A percentile compares a stretch with the other conserved stretches of the same genome.
Evolutionary conservation across 768 basidiomycete genomes (phyloP).

Genomic region (Rhodotorula graminis): DNA sequence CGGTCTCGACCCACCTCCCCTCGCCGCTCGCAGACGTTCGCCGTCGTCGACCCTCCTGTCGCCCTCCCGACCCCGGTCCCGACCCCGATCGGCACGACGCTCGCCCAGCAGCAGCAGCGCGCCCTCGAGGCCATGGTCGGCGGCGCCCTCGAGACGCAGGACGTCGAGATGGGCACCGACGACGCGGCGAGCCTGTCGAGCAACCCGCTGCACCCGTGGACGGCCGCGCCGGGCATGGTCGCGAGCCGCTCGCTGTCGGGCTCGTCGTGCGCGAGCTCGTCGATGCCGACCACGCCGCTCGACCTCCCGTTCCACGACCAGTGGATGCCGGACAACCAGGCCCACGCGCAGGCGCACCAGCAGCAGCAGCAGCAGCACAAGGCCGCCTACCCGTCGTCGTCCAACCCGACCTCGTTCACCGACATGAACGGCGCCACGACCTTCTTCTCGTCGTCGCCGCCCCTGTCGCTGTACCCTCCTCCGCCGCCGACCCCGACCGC

Average conservation of each 20-base stretch:
- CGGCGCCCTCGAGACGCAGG: conserved; percentile 11
- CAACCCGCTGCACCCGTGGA: conserved; percentile 30
- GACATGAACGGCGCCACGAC: conserved; percentile 31
- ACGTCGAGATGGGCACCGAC: conserved; percentile 24
- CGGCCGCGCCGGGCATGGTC: not conserved
- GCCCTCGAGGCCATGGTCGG: conserved; percentile 12
- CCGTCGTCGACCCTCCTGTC: not conserved
- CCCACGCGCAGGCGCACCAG: not conserved
- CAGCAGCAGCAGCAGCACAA: not conserved
- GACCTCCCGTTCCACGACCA: conserved; percentile 24
- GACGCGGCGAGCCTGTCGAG: not conserved
- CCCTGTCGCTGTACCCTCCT: conserved; percentile 14
- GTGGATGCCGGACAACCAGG: not conserved
- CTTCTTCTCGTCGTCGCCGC: conserved; percentile 22
- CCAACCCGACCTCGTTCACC: conserved; percentile 33
- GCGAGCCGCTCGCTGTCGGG: conserved; percentile 11
- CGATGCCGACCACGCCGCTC: conserved; percentile 25
- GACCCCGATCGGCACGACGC: conserved; percentile 3
- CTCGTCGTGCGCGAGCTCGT: conserved; percentile 9
- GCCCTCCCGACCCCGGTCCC: not conserved
- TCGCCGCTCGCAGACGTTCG: not conserved
- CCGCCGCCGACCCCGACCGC: not conserved
- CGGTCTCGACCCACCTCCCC: not conserved
- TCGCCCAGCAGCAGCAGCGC: conserved; percentile 20
- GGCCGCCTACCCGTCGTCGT: conserved; percentile 2